Evolutionary conservation across 495 filamentous ascomycete species (phyloP).

Genomic region (Haplographium delicatum): DNA sequence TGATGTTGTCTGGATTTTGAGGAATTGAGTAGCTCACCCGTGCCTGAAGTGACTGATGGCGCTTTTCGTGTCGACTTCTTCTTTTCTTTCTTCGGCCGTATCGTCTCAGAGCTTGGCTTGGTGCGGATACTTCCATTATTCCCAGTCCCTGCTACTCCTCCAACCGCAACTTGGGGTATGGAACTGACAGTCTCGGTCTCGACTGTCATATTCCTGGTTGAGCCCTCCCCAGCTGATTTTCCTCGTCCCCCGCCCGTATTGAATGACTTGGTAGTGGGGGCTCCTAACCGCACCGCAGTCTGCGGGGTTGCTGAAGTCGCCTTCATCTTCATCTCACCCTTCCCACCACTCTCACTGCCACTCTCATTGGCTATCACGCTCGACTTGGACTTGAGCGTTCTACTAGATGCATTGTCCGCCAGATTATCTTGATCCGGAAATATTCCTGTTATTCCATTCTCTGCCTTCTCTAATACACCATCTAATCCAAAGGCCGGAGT

Average conservation of each 20-base stretch:
- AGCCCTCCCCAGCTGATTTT: conserved; percentile 62
- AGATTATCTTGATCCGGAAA: conserved; percentile 33
- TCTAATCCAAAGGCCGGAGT: conserved; percentile 51
- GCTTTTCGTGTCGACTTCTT: conserved; percentile 71
- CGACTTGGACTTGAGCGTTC: conserved; percentile 28
- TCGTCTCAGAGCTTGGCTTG: conserved; percentile 88
- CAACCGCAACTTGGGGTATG: conserved; percentile 80
- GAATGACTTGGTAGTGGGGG: conserved; percentile 39
- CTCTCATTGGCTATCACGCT: conserved; percentile 46
- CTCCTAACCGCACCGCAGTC: conserved; percentile 31
- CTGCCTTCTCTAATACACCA: conserved; percentile 41
- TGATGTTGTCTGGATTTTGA: conserved; percentile 27
- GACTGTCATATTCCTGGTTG: conserved; percentile 90
- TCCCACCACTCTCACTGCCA: conserved; percentile 55
- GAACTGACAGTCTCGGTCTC: conserved; percentile 95
- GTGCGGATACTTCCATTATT: conserved; percentile 70
- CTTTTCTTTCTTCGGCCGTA: conserved; percentile 87
- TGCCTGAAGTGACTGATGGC: conserved; percentile 61
- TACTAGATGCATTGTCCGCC: conserved; percentile 26
- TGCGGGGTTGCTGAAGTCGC: conserved; percentile 30
- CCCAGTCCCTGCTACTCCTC: conserved; percentile 59
- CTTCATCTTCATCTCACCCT: conserved; percentile 31
- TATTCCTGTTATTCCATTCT: conserved; percentile 42
- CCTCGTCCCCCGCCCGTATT: conserved; percentile 35
- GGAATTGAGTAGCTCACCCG: conserved; percentile 53